Percentiles rank a stretch among this genome's conserved stretches.
phyloP scores from a whole-genome alignment of 768 basidiomycete species.

The Tulasnella sp. region DNA sequence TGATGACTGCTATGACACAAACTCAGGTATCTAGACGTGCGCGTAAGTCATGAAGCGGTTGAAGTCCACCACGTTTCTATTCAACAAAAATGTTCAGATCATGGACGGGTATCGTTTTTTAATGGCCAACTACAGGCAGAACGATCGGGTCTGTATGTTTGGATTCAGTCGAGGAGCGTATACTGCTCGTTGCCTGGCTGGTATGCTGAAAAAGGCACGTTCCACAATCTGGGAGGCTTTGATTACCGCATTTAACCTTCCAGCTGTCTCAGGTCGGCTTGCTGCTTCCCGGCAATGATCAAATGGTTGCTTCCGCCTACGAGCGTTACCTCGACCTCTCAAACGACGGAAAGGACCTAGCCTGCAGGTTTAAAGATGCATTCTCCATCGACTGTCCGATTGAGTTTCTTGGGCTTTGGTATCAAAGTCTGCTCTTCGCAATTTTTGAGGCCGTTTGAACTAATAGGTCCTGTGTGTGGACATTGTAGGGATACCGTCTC shows the following conservation, averaged over 20 bases:
- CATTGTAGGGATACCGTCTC: conserved; percentile 39
- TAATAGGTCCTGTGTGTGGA: too few relatives aligned
- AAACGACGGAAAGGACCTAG: conserved; percentile 20
- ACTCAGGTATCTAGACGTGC: neutral
- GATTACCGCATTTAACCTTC: too few relatives aligned
- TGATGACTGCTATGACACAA: too few relatives aligned
- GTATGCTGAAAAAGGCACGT: conserved; percentile 30
- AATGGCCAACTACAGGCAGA: neutral
- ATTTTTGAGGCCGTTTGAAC: too few relatives aligned
- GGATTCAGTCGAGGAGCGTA: neutral
- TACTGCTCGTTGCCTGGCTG: conserved; percentile 26
- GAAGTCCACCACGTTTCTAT: too few relatives aligned
- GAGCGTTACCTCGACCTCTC: conserved; percentile 23
- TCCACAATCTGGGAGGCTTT: too few relatives aligned
- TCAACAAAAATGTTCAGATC: neutral
- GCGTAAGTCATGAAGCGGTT: neutral
- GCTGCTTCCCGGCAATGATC: conserved; percentile 10
- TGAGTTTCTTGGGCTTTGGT: conserved; percentile 40
- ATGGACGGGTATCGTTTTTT: neutral
- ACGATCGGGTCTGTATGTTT: neutral
- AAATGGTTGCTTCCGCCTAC: conserved; percentile 24
- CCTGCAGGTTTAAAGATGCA: conserved; percentile 37
- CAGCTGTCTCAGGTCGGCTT: conserved; percentile 11
- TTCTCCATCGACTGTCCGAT: conserved; percentile 37
- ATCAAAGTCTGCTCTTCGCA: neutral